Conservation (phyloP, 73 alveolate species). For the Diophrys appendiculata region DNA sequence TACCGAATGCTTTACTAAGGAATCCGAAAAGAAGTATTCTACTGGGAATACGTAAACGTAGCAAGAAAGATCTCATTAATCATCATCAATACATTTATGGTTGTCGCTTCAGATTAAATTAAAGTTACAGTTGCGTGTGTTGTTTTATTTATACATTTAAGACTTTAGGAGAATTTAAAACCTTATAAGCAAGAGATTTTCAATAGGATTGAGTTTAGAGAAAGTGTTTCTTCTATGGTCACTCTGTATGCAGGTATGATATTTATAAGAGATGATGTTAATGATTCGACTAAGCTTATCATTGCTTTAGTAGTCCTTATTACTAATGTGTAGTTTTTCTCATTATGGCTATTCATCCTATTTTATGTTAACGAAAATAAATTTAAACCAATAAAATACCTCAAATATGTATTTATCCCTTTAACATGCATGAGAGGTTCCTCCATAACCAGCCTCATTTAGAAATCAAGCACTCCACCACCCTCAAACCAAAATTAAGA, state of each 20-base stretch:
- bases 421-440: background rate
- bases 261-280: conserved; percentile 15
- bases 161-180: background rate
- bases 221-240: background rate
- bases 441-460: too few relatives aligned
- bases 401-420: background rate
- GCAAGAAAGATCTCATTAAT: background rate
- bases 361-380: background rate
- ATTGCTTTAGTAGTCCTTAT: background rate
- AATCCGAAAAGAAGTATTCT: background rate
- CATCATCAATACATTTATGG: background rate
- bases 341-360: background rate
- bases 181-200: background rate
- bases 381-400: background rate
- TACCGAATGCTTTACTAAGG: conserved; percentile 15
- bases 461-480: too few relatives aligned
- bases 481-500: too few relatives aligned
- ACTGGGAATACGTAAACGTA: conserved; percentile 17
- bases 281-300: background rate
- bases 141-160: background rate
- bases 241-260: conserved; percentile 12
- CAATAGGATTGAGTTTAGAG: background rate
- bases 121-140: background rate
- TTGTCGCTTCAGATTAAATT: background rate
- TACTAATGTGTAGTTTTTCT: background rate